Evolutionary conservation across 192 early-diverging fungal species (phyloP).

Genomic region (Coemansia sp.): DNA sequence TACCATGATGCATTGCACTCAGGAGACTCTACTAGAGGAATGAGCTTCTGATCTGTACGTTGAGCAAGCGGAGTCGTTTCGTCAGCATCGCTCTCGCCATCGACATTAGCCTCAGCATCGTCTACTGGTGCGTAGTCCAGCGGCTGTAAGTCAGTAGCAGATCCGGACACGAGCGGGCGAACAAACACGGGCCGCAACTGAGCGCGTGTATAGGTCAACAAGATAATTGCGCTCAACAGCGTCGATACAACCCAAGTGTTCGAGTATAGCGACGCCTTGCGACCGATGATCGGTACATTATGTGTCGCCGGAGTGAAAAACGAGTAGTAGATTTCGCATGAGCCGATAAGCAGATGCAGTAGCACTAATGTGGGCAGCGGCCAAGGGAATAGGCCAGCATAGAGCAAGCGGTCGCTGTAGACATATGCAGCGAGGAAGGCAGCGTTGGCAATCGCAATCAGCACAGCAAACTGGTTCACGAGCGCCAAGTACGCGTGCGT

Average conservation of each 20-base stretch:
- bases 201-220: slow-evolving; percentile 3
- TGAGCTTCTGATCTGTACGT: slow-evolving; percentile 2
- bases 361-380: neutral
- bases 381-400: slow-evolving; percentile 25
- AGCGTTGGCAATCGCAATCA: slow-evolving; percentile 7
- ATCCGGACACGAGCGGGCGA: slow-evolving; percentile 1
- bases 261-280: slow-evolving; percentile 15
- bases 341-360: slow-evolving; percentile 1
- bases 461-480: slow-evolving; percentile 5
- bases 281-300: slow-evolving; percentile 11
- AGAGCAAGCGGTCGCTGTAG: slow-evolving; percentile 14
- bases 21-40: slow-evolving; percentile 19
- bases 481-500: neutral
- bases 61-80: slow-evolving; percentile 21
- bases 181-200: slow-evolving; percentile 21
- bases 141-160: neutral
- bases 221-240: neutral
- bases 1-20: slow-evolving; percentile 27
- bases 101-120: neutral
- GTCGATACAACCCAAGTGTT: slow-evolving; percentile 9
- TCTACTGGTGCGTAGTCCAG: neutral
- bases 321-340: slow-evolving; percentile 23
- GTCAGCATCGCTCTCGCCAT: neutral
- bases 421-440: neutral
- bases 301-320: slow-evolving; percentile 24